Percentiles rank a stretch among this genome's conserved stretches.
Conservation (phyloP, 768 basidiomycete genomes). For the Gloeophyllum trabeum region DNA sequence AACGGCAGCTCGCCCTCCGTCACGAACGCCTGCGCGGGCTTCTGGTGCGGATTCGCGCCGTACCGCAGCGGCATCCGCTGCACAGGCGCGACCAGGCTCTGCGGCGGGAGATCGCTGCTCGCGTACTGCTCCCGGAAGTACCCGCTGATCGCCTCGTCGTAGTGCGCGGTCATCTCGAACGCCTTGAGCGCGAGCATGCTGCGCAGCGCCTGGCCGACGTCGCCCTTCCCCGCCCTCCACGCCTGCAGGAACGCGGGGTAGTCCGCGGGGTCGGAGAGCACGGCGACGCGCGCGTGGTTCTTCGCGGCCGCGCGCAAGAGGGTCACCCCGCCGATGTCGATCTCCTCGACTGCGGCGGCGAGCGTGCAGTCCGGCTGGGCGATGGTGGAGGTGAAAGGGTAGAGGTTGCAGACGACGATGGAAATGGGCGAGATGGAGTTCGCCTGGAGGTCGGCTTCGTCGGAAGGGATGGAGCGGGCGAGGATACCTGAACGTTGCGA, state of each 20-base stretch:
- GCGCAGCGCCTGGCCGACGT: conserved; percentile 59
- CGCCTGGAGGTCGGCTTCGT: conserved; percentile 72
- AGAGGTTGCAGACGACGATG: conserved; percentile 98
- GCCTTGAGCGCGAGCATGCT: conserved; percentile 89
- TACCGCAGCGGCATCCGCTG: conserved; percentile 86
- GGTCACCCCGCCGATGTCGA: conserved; percentile 98
- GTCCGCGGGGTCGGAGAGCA: conserved; percentile 83
- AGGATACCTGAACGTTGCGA: conserved; percentile 60
- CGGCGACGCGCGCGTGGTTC: conserved; percentile 88
- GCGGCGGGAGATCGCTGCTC: conserved; percentile 55
- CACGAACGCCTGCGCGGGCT: conserved; percentile 95
- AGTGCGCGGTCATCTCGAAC: conserved; percentile 91
- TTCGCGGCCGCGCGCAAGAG: conserved; percentile 96
- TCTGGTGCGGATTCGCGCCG: conserved; percentile 98
- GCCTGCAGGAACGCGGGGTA: conserved; percentile 74
- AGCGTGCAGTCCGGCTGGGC: conserved; percentile 83
- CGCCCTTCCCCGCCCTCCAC: conserved; percentile 65
- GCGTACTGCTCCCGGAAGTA: conserved; percentile 98
- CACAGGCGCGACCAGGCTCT: conserved; percentile 53
- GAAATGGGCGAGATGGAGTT: conserved; percentile 88
- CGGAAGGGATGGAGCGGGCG: conserved; percentile 83
- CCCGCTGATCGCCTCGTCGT: conserved; percentile 91
- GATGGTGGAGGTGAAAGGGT: conserved; percentile 91
- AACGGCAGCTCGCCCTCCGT: conserved; percentile 84
- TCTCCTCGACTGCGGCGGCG: conserved; percentile 90